These are phyloP conservation scores for Astragalus glycyphyllos DNA, from an alignment of 306 rosid species.

Conservation along the genomic window DNA sequence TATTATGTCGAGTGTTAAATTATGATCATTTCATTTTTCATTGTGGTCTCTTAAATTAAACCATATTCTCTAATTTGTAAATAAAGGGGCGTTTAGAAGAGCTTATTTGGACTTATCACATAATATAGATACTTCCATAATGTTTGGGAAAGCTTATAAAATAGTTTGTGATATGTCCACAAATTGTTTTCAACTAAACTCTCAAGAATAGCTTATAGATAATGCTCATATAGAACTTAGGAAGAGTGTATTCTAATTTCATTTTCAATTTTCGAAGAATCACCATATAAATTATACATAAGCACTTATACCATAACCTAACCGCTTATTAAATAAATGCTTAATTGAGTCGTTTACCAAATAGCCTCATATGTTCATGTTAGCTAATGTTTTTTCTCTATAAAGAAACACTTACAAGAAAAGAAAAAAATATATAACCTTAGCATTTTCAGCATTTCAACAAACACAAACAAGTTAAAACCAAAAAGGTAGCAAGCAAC, in stretches of 20 bases:
- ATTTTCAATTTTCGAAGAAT: not conserved
- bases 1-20: not conserved
- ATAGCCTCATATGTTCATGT: not conserved
- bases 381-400: not conserved
- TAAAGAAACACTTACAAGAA: not conserved
- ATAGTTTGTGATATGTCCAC: not conserved
- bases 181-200: not conserved
- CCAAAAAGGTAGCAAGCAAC: not conserved
- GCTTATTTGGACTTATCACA: not conserved
- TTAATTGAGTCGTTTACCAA: not conserved
- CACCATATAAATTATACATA: not conserved
- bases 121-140: no score
- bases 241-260: no score
- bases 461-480: constrained; percentile 9
- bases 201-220: not conserved
- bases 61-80: not conserved
- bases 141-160: not conserved
- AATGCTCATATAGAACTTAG: not conserved
- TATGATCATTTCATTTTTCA: constrained; percentile 13
- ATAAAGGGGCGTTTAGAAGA: not conserved
- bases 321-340: not conserved
- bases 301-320: not conserved
- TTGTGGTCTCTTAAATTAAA: constrained; percentile 1
- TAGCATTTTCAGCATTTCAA: not conserved
- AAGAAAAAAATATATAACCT: no score